Evolutionary conservation across 2,329 filamentous ascomycete genomes (phyloP), one percentile per base, ranked within the genome.

Genomic region (Pseudogymnoascus sp.): DNA sequence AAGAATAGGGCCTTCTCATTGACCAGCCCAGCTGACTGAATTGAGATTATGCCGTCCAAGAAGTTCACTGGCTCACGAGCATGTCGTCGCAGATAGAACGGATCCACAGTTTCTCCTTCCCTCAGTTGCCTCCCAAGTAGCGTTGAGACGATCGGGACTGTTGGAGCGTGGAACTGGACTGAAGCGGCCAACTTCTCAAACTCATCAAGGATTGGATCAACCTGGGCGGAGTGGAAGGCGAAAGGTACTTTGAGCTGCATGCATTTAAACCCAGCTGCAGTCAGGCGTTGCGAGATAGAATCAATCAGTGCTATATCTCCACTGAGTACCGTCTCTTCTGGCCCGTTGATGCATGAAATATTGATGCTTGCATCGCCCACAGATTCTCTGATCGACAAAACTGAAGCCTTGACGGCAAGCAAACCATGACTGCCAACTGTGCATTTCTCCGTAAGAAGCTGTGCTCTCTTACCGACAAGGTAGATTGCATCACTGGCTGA

Each of bases 311-410:
- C 79, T 42, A 77, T 76, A 28, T 80, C 79, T 14, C 83, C 76
- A 64, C 83, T 84, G n/a, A 94, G 78, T 1, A 94, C 91, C 8
- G 86, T 92, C 71, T 91, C 89, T 60, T 84, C 79, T 0, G 87
- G 85, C 0, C 87, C 85, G 68, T 95, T 95, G 72, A 91, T 82
- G 76, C 91, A 94, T 14, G 90, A 87, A 61, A 80, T 71, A 4
- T 73, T 75, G 68, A 62, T 16, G 36, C 78, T 78, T 66, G 77
- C 76, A 62, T 72, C 71, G 16, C 84, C 79, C 64, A 86, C 82
- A 4, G 80, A 77, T 25, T 84, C 79, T 45, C 69, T 75, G 58
- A 73, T 65, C 58, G 67, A 45, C 62, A 62, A 64, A 9, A 80
- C 75, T 0, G 74, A 70, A 1, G 71, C 75, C n/a, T 72, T 71